phyloP scores from a whole-genome alignment of 2,329 filamentous ascomycete species.

The Akanthomyces lecanii region DNA sequence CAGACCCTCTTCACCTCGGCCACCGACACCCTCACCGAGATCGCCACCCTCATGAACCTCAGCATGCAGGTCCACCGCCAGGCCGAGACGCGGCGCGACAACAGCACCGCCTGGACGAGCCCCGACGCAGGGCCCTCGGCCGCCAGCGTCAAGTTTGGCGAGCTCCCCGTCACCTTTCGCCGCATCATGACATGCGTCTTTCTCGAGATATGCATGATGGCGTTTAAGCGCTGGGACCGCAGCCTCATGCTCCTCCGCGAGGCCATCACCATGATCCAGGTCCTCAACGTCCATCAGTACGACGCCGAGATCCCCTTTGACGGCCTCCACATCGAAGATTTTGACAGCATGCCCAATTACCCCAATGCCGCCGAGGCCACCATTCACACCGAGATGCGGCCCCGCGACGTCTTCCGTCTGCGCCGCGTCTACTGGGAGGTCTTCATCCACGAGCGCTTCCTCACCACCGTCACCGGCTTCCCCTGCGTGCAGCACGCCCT shows the following conservation, averaged over 20 bases:
- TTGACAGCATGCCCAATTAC: neutral
- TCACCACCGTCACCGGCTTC: constrained; percentile 48
- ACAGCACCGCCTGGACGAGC: constrained; percentile 9
- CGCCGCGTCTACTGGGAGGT: constrained; percentile 53
- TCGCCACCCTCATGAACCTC: constrained; percentile 23
- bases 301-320: constrained; percentile 18
- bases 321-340: neutral
- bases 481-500: constrained; percentile 34
- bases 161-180: constrained; percentile 39
- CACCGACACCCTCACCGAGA: constrained; percentile 28
- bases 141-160: constrained; percentile 34
- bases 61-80: constrained; percentile 25
- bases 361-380: neutral
- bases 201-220: constrained; percentile 49
- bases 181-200: constrained; percentile 49
- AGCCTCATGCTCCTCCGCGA: constrained; percentile 49
- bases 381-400: neutral
- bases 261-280: constrained; percentile 42
- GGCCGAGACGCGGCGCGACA: constrained; percentile 27
- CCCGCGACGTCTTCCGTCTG: constrained; percentile 11
- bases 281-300: constrained; percentile 40
- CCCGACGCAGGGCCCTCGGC: constrained; percentile 19
- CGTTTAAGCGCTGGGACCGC: constrained; percentile 42
- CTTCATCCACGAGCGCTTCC: constrained; percentile 54
- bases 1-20: constrained; percentile 28